Conservation (phyloP, 202 grass and related monocot genomes). For the Carex arenaria region DNA sequence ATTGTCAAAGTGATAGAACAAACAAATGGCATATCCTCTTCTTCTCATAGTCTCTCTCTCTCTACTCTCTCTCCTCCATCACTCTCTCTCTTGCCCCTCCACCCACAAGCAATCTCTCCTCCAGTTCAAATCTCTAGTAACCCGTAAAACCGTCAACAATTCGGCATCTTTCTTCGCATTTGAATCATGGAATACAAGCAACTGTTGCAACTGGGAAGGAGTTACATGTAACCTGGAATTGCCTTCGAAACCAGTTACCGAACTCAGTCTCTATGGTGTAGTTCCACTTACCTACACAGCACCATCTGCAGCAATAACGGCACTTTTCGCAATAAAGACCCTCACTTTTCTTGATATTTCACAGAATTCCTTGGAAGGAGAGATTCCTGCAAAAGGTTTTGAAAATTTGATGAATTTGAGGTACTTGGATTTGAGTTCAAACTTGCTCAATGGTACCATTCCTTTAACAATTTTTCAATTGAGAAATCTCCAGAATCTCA, state of each 20-base stretch:
- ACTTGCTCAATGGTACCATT: constrained; percentile 23
- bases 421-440: constrained; percentile 23
- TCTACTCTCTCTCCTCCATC: constrained; percentile 1
- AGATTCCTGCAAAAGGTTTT: constrained; percentile 11
- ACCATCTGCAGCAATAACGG: neutral
- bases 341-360: constrained; percentile 9
- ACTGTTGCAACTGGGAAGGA: constrained; percentile 28
- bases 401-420: constrained; percentile 9
- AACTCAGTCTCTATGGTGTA: constrained; percentile 5
- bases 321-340: neutral
- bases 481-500: constrained; percentile 14
- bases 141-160: neutral
- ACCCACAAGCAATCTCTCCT: constrained; percentile 19
- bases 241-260: neutral
- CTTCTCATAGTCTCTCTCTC: neutral
- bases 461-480: constrained; percentile 14
- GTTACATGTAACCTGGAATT: neutral
- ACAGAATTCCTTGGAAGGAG: neutral
- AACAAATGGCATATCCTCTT: neutral
- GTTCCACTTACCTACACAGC: neutral
- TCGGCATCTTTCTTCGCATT: constrained; percentile 1
- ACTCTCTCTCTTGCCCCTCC: constrained; percentile 14
- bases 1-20: neutral
- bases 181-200: constrained; percentile 8
- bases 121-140: constrained; percentile 17